Conservation (phyloP, 768 basidiomycete species). For the Boletus bicolor region DNA sequence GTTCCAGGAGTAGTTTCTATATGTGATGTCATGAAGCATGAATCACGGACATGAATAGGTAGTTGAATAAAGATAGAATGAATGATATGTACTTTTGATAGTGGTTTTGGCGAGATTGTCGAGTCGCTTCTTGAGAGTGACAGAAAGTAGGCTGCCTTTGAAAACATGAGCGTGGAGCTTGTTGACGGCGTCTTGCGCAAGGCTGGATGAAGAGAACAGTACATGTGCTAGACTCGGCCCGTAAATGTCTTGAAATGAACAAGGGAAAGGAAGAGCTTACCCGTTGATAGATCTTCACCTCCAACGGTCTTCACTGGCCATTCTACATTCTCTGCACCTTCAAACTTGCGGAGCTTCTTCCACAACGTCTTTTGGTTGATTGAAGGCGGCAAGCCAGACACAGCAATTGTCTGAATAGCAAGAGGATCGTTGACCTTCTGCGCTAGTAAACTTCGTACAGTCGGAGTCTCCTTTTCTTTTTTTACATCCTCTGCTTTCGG, state of each 20-base stretch:
- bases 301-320: conserved; percentile 53
- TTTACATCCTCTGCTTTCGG: conserved; percentile 27
- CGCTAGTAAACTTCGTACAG: conserved; percentile 32
- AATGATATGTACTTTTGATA: conserved; percentile 22
- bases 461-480: conserved; percentile 39
- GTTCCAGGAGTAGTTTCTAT: conserved; percentile 34
- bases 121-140: conserved; percentile 81
- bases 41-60: background rate
- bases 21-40: background rate
- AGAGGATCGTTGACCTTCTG: conserved; percentile 58
- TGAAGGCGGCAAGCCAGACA: conserved; percentile 66
- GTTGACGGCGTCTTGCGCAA: conserved; percentile 66
- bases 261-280: conserved; percentile 28
- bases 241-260: background rate
- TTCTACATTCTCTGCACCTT: conserved; percentile 72
- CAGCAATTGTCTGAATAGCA: conserved; percentile 78
- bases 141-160: conserved; percentile 85
- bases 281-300: conserved; percentile 51
- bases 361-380: conserved; percentile 67
- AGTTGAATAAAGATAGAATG: background rate
- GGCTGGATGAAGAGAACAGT: conserved; percentile 62
- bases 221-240: conserved; percentile 54
- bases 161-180: conserved; percentile 92
- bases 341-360: conserved; percentile 83
- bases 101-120: conserved; percentile 58